Evolutionary conservation across 495 filamentous ascomycete species (phyloP).

Genomic region (Usnea hakonensis): DNA sequence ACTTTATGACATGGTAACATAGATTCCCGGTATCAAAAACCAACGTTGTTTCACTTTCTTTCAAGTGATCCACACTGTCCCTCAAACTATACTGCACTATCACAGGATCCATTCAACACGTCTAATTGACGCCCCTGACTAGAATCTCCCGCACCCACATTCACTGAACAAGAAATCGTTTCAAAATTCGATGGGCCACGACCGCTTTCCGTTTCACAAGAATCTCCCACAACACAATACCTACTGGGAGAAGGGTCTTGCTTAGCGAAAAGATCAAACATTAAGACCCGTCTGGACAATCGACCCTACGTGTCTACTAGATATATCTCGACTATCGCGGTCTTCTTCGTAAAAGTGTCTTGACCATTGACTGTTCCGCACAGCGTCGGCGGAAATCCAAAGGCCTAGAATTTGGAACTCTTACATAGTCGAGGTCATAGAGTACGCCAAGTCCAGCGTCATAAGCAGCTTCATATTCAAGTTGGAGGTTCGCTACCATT

Average conservation of each 20-base stretch:
- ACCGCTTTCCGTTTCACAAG: neutral
- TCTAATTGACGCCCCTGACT: neutral
- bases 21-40: too few species aligned
- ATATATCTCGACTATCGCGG: neutral
- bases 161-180: neutral
- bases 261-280: neutral
- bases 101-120: neutral
- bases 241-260: neutral
- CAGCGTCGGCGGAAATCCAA: neutral
- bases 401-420: neutral
- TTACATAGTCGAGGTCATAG: neutral
- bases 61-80: too few species aligned
- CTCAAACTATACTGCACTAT: neutral
- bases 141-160: neutral
- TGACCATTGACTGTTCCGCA: neutral
- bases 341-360: neutral
- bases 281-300: neutral
- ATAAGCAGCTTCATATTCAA: neutral
- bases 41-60: too few species aligned
- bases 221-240: neutral
- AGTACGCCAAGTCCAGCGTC: constrained; percentile 1
- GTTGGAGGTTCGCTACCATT: constrained; percentile 7
- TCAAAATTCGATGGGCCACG: neutral
- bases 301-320: neutral
- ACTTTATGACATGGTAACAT: too few species aligned